A percentile compares a stretch with the other conserved stretches of the same genome.
These are phyloP conservation scores for Odontarrhena argentea DNA, from an alignment of 345 rosid genomes.

Conservation along the genomic window DNA sequence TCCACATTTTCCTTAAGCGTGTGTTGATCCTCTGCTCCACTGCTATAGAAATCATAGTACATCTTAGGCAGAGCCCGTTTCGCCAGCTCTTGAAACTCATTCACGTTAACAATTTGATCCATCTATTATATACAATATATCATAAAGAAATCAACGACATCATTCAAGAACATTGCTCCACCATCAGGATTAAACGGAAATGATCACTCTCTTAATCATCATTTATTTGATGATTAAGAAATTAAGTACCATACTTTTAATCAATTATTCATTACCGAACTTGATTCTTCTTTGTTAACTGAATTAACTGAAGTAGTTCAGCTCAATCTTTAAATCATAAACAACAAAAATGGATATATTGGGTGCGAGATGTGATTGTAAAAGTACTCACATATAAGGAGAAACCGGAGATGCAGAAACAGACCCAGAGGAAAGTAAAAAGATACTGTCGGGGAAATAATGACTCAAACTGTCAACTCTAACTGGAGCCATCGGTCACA, in stretches of 20 bases:
- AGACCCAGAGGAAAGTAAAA: background rate
- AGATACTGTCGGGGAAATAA: background rate
- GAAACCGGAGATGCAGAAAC: constrained; percentile 13
- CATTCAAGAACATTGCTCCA: background rate
- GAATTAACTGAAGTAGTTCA: background rate
- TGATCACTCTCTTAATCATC: background rate
- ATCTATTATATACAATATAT: constrained; percentile 30
- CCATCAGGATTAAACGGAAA: background rate
- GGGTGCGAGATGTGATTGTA: no score
- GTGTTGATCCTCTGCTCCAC: constrained; percentile 82
- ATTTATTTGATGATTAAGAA: background rate
- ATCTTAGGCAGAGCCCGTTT: constrained; percentile 73
- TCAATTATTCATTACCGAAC: background rate
- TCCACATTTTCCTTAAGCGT: constrained; percentile 66
- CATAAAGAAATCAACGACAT: background rate
- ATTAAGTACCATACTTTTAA: background rate
- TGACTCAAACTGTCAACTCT: no score
- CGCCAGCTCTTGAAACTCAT: constrained; percentile 78
- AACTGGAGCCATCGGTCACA: background rate
- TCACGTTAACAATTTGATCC: constrained; percentile 67
- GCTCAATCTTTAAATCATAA: background rate
- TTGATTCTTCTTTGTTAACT: background rate
- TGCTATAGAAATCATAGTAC: constrained; percentile 68
- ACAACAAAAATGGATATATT: background rate
- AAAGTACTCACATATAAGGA: background rate